Evolutionary conservation across 345 rosid species (phyloP), one percentile per base, ranked within the genome.

Genomic region (Salix caprea): DNA sequence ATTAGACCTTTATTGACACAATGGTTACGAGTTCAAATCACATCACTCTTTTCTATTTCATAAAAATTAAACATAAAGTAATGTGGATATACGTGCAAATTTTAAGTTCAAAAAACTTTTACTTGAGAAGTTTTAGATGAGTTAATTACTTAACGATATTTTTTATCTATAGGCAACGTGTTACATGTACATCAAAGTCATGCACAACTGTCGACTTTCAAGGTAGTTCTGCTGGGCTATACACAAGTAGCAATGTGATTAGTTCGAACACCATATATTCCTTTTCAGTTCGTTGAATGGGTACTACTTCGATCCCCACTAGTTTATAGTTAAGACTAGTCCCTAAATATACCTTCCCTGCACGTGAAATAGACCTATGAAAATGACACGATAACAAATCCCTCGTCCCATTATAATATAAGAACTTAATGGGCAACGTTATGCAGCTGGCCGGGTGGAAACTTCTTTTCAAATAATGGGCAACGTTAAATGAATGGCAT

Each of bases 341-440:
- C 67, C 15, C 24, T 54, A 11, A 24, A 2, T 32, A 15, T 6
- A 26, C 70, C 16, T 65, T 24, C 21, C 18, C 42, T 40, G 19
- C 79, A 39, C n/a, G 67, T 58, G 68, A 36, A 18, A 4, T 56
- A 18, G 67, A 39, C 36, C 36, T 24, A 39, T 19, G 74, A 76
- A n/a, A 60, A 61, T 44, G 74, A 76, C 79, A 76, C 69, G 30
- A 10, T n/a, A 76, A 70, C 79, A 76, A 69, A 76, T 71, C 58
- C n/a, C 3, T 6, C 0, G 19, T 34, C 1, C 54, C 19, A 48
- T 39, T 7, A 39, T 39, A 39, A 39, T 39, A 39, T 40, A 40
- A 40, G 12, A 60, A 1, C 26, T 9, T 21, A 40, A 40, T 40
- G 13, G 10, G 44, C 44, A 10, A 40, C 2, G 42, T 10, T 9